Conservation (phyloP, 1,284 basidiomycete genomes). For the Cryptococcus deneoformans region DNA sequence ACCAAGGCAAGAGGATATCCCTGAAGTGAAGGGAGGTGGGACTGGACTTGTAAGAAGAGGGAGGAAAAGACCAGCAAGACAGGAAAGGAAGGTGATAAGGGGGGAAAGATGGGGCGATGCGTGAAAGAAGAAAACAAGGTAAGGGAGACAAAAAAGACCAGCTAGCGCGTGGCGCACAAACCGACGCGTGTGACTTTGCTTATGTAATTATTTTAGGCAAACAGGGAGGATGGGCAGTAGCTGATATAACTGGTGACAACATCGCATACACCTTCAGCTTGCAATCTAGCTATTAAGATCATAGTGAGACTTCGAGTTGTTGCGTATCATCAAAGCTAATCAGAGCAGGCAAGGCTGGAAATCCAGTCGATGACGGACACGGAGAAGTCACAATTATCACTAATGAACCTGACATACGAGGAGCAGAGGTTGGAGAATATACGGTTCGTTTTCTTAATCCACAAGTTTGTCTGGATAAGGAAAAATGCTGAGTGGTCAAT, state of each 20-base stretch:
- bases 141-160: not conserved
- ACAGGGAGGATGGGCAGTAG: no score
- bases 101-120: slow-evolving; percentile 20
- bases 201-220: no score
- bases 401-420: slow-evolving; percentile 19
- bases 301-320: no score
- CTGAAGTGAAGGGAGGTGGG: not conserved
- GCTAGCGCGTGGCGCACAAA: not conserved
- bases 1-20: not conserved
- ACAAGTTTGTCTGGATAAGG: not conserved
- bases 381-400: not conserved
- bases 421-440: slow-evolving; percentile 31
- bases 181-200: no score
- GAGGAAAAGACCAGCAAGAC: slow-evolving; percentile 22
- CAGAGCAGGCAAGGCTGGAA: no score
- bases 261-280: no score
- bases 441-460: slow-evolving; percentile 11
- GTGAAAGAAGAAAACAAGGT: slow-evolving; percentile 4
- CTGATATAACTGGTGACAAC: no score
- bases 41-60: slow-evolving; percentile 5
- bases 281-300: no score
- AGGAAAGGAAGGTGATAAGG: not conserved
- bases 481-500: not conserved
- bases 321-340: no score
- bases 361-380: no score